phyloP scores from a whole-genome alignment of 1,284 basidiomycete genomes.

The Earliella scabrosa region DNA sequence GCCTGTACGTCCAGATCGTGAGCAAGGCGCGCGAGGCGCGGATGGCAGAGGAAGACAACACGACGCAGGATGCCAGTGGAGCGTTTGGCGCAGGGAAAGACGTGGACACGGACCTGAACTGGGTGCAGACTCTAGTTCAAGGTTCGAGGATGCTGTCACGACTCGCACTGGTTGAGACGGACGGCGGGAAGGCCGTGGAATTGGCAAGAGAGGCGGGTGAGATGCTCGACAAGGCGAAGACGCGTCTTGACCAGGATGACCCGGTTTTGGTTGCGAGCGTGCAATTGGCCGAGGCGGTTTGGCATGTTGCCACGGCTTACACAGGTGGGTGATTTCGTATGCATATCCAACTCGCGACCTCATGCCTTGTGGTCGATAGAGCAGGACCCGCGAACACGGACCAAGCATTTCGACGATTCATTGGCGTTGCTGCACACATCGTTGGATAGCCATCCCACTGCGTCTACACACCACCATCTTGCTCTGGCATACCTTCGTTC shows the following conservation, averaged over 20 bases:
- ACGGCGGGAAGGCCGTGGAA: constrained; percentile 42
- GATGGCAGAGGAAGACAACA: constrained; percentile 28
- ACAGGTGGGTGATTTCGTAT: constrained; percentile 47
- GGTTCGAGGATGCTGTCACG: constrained; percentile 79
- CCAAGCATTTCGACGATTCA: constrained; percentile 60
- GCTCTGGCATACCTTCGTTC: constrained; percentile 77
- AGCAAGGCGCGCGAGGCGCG: constrained; percentile 75
- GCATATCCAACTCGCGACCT: too few relatives aligned
- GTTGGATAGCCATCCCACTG: constrained; percentile 56
- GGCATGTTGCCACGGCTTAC: constrained; percentile 60
- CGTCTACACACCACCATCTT: constrained; percentile 79
- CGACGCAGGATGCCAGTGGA: constrained; percentile 21
- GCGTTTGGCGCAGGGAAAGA: constrained; percentile 40
- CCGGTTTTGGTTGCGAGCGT: constrained; percentile 56
- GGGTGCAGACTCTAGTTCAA: constrained; percentile 74
- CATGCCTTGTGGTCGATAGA: constrained; percentile 45
- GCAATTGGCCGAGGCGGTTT: constrained; percentile 70
- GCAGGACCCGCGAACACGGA: constrained; percentile 65
- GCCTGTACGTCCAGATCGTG: constrained; percentile 85
- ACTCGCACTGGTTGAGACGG: constrained; percentile 42
- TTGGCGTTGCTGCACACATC: constrained; percentile 62
- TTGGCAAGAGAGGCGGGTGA: constrained; percentile 64
- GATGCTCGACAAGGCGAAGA: constrained; percentile 59
- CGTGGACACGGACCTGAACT: constrained; percentile 66
- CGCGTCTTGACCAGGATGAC: constrained; percentile 50